Percentiles rank a stretch among this genome's conserved stretches.
These are phyloP conservation scores for Furcasterigmium furcatum DNA, from an alignment of 2,329 filamentous ascomycete genomes.

Conservation along the genomic window DNA sequence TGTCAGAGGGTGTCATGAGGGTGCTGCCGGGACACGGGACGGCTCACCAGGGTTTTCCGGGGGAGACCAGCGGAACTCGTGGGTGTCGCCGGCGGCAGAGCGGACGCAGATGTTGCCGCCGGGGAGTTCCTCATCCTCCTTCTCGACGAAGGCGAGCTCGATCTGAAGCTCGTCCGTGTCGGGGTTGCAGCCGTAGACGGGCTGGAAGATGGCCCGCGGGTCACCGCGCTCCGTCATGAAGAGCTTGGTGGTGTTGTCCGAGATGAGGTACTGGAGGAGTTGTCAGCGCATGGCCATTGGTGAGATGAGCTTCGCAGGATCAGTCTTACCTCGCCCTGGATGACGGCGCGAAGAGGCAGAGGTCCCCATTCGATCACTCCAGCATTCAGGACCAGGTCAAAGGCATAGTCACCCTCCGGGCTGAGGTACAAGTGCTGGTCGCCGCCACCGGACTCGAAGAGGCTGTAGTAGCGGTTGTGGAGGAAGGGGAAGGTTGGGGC, in stretches of 20 bases:
- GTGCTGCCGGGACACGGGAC: too few species aligned
- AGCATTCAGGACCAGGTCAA: conserved; percentile 30
- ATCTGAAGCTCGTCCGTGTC: conserved; percentile 35
- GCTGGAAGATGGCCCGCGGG: conserved; percentile 34
- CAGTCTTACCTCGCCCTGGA: conserved; percentile 37
- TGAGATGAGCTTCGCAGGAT: not conserved
- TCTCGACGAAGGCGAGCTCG: conserved; percentile 28
- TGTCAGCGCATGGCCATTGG: not conserved
- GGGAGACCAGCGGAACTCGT: conserved; percentile 40
- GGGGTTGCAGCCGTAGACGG: conserved; percentile 36
- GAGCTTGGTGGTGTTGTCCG: conserved; percentile 43
- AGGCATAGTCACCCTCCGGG: conserved; percentile 30
- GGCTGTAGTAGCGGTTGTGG: conserved; percentile 32
- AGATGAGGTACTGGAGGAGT: conserved; percentile 29
- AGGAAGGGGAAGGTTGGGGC: conserved; percentile 28
- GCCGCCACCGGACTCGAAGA: conserved; percentile 29
- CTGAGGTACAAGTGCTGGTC: conserved; percentile 36
- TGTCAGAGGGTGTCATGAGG: too few species aligned
- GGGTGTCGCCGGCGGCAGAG: conserved; percentile 27
- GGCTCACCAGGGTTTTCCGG: conserved; percentile 31
- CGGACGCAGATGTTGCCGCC: conserved; percentile 37
- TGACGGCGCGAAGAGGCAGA: conserved; percentile 27
- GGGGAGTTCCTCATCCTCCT: conserved; percentile 15
- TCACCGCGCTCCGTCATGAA: conserved; percentile 43
- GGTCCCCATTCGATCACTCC: conserved; percentile 25